Base-by-base conservation (phyloP, 352 stramenopile species). In the Plasmopara muralis region DNA sequence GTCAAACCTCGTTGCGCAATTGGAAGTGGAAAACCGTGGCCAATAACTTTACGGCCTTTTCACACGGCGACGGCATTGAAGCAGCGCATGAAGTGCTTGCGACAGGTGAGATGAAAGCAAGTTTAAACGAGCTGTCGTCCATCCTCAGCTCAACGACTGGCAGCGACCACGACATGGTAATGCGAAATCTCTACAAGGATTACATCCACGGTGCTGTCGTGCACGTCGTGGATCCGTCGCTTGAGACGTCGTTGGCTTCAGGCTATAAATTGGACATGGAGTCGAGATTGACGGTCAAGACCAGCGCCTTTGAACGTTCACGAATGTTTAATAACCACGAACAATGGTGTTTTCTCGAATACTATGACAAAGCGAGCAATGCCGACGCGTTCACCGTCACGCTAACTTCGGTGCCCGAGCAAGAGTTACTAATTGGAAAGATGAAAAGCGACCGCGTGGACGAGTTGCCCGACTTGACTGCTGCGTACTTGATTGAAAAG, bases 171-270 rank as follows among this genome's bases (percentile, higher is more conserved):
- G 50, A 66, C 13, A 47, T 67, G n/a, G 53, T 68, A 16, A 77
- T 79, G 72, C 37, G 41, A 31, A 64, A 64, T 44, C 44, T 79
- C 30, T 71, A 75, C 52, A 73, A 74, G 43, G 56, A 68, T 28
- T 83, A 77, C 60, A 70, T 83, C 47, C 73, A 75, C 37, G 72
- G 72, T 29, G 55, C 66, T 0, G 56, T 83, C 18, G 64, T 75
- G 40, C 72, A 77, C 31, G 44, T 57, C 0, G 42, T 47, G 9
- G 47, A 59, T 13, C 41, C 50, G 16, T 57, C 55, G 20, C 35
- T 57, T 0, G 55, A 39, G 2, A 25, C 55, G n/a, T 43, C 50
- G 0, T 55, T 50, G 5, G 18, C 50, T 8, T 59, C 59, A 9
- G 34, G 25, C 12, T 35, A 56, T 2, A 64, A 56, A 6, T 49